Evolutionary conservation across 768 basidiomycete genomes (phyloP).

Genomic region (Suillus variegatus): DNA sequence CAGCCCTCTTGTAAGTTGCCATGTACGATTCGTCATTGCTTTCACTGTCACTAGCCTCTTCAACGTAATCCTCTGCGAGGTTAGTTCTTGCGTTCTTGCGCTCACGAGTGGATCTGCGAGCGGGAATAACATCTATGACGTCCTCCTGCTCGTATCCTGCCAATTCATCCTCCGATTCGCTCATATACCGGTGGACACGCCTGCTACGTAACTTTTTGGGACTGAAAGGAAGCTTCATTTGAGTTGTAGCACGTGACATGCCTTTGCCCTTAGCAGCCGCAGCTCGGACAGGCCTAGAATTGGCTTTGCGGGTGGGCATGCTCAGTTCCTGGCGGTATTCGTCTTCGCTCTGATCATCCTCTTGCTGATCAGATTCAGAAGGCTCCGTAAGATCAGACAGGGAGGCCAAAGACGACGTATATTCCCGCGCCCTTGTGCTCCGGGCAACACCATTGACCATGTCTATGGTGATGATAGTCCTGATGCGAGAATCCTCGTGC

Average conservation of each 20-base stretch:
- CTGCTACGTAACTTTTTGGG: slow-evolving; percentile 58
- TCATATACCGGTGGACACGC: slow-evolving; percentile 24
- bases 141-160: slow-evolving; percentile 40
- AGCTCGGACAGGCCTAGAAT: slow-evolving; percentile 20
- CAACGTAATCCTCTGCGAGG: slow-evolving; percentile 27
- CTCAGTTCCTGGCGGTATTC: slow-evolving; percentile 9
- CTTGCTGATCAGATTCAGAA: slow-evolving; percentile 36
- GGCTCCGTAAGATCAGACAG: slow-evolving; percentile 29
- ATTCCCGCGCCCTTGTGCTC: slow-evolving; percentile 14
- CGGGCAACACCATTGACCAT: slow-evolving; percentile 1
- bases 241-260: slow-evolving; percentile 8
- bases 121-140: slow-evolving; percentile 20
- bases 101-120: slow-evolving; percentile 52
- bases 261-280: slow-evolving; percentile 4
- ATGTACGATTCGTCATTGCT: slow-evolving; percentile 41
- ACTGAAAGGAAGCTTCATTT: slow-evolving; percentile 60
- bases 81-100: slow-evolving; percentile 41
- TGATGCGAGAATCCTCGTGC: slow-evolving; percentile 60
- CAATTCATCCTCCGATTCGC: slow-evolving; percentile 42
- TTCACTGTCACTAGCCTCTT: slow-evolving; percentile 27
- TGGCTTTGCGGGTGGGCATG: neutral
- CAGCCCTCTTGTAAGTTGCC: slow-evolving; percentile 14
- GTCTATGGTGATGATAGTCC: slow-evolving; percentile 35
- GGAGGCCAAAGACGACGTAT: slow-evolving; percentile 10
- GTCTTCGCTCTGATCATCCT: slow-evolving; percentile 19